Conservation (phyloP, 2,329 filamentous ascomycete genomes). For the Hymenoscyphus occultus region DNA sequence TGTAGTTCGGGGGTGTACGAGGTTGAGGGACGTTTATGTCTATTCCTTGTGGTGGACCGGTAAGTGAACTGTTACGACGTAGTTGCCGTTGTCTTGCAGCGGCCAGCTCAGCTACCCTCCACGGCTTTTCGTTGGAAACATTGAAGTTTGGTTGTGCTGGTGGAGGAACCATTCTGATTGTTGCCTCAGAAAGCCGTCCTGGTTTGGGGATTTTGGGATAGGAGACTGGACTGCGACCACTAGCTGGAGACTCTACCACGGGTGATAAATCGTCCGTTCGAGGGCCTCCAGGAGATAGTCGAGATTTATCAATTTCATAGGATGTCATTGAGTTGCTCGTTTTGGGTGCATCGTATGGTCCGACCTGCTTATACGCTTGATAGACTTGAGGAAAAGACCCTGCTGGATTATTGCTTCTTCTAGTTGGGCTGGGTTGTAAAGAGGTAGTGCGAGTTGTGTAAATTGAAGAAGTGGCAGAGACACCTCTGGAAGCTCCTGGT, state of each 20-base stretch:
- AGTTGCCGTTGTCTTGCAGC: constrained; percentile 23
- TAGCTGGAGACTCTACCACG: constrained; percentile 32
- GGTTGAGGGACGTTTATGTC: constrained; percentile 7
- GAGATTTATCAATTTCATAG: constrained; percentile 6
- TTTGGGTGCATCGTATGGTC: constrained; percentile 28
- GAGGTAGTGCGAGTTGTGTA: constrained; percentile 16
- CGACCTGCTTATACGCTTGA: constrained; percentile 22
- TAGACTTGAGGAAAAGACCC: constrained; percentile 7
- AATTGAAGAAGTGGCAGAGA: constrained; percentile 15
- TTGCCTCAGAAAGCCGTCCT: constrained; percentile 19
- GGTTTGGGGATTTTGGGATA: constrained; percentile 32
- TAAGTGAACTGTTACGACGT: constrained; percentile 11
- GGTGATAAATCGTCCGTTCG: constrained; percentile 28
- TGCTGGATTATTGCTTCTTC: constrained; percentile 10
- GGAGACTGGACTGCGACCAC: constrained; percentile 30
- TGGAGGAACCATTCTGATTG: constrained; percentile 23
- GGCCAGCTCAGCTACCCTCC: constrained; percentile 30
- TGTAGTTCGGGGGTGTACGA: background rate
- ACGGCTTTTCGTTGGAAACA: constrained; percentile 19
- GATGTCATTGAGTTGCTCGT: constrained; percentile 22
- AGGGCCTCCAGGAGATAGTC: constrained; percentile 15
- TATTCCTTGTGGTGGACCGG: constrained; percentile 13
- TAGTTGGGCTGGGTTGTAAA: constrained; percentile 10
- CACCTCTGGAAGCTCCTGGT: constrained; percentile 6
- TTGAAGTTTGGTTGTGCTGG: constrained; percentile 27